Base-by-base conservation (phyloP, 192 early-diverging fungal genomes). In the Funneliformis mosseae region DNA sequence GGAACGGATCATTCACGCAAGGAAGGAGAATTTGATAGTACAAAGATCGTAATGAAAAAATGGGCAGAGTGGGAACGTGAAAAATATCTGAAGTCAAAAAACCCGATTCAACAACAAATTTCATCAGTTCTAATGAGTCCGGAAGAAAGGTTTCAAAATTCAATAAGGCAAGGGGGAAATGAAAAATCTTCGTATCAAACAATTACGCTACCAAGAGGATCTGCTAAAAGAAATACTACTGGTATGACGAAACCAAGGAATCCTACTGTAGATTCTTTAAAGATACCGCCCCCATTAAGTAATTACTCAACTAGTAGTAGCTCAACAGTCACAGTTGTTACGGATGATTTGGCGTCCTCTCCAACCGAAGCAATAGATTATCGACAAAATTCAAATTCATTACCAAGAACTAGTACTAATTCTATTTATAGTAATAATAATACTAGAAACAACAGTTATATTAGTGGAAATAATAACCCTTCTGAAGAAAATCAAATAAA, bases 31-130 rank as follows among this genome's bases (percentile, higher is more conserved):
- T 95, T 93, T 83, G 93, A 94, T 66, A 89, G 87, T 25, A 90
- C 87, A 28, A 86, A 89, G 80, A 92, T 95, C 48, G 87, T 91
- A 62, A 94, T 94, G 93, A 93, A 92, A 83, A 88, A 88, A 27
- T 96, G 93, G 93, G 88, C 88, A 76, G 93, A 95, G 81, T 95
- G 90, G 78, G 92, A 94, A 84, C 81, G 90, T 16, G 86, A 91
- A 60, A 85, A 85, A 10, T 81, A 85, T 55, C 16, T 21, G 9
- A 42, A 42, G 1, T 11, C 6, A 18, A 23, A 25, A 5, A 28
- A 27, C 48, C 48, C 71, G 28, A 23, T 28, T 1, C 18, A 41
- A 42, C 42, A 48, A 46, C 71, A 9, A 28, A 7, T 50, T 12
- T 18, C 28, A 14, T 48, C 71, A 1, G 42, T 23, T n/a, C 42